Conservation (phyloP, 2,329 filamentous ascomycete genomes). For the Clathrospora elynae region DNA sequence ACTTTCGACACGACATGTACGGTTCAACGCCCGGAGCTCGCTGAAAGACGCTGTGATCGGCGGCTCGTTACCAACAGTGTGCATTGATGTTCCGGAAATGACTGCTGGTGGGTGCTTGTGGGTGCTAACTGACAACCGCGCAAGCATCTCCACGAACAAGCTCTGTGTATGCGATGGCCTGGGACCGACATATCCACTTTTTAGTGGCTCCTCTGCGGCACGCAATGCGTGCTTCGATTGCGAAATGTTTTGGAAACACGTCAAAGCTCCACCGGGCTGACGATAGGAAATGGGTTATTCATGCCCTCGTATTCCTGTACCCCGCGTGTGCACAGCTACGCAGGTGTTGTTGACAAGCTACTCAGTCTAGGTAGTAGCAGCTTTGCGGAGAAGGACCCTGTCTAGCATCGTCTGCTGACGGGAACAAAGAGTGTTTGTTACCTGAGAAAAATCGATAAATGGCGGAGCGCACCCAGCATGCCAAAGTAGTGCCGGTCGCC, state of each 20-base stretch:
- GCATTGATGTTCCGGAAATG: too few species aligned
- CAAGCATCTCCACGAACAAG: too few species aligned
- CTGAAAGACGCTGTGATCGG: too few species aligned
- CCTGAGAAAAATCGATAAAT: constrained; percentile 38
- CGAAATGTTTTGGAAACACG: background rate
- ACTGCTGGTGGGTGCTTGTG: too few species aligned
- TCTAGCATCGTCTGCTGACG: constrained; percentile 35
- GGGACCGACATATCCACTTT: constrained; percentile 6
- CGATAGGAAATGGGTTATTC: constrained; percentile 3
- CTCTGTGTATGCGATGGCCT: constrained; percentile 18
- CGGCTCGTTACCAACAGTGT: too few species aligned
- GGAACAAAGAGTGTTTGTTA: constrained; percentile 31
- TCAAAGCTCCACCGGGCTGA: constrained; percentile 4
- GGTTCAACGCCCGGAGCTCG: constrained; percentile 1
- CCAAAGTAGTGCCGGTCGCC: constrained; percentile 38
- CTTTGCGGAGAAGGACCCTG: constrained; percentile 17
- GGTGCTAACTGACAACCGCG: too few species aligned
- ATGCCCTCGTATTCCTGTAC: constrained; percentile 21
- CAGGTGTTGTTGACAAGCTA: constrained; percentile 17
- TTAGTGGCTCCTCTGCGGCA: constrained; percentile 5
- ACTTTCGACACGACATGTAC: constrained; percentile 2
- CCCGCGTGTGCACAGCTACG: constrained; percentile 23
- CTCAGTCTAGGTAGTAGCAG: constrained; percentile 19
- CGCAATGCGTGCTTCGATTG: background rate
- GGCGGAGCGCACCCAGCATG: constrained; percentile 26